A percentile compares a stretch with the other conserved stretches of the same genome.
phyloP scores from a whole-genome alignment of 768 basidiomycete genomes.

The Tulasnella sp. region DNA sequence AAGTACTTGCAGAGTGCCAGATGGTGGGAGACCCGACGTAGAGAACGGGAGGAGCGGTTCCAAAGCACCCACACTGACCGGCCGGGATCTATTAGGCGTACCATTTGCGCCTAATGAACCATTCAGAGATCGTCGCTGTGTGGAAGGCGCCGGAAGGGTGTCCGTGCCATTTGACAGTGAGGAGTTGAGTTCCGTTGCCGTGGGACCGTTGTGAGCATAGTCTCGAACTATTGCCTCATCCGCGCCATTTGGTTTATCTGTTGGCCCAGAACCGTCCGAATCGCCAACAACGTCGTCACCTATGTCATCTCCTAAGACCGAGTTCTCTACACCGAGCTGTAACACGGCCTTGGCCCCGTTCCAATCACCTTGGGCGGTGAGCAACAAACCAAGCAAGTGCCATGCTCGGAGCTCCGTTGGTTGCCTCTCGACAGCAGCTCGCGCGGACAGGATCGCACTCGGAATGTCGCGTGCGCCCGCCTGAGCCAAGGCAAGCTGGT shows the following conservation, averaged over 20 bases:
- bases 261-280: neutral
- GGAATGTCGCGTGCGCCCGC: slow-evolving; percentile 57
- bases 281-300: neutral
- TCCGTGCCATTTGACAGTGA: no score
- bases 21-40: slow-evolving; percentile 31
- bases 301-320: slow-evolving; percentile 28
- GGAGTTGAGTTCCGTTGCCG: no score
- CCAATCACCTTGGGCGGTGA: slow-evolving; percentile 76
- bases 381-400: slow-evolving; percentile 79
- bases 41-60: slow-evolving; percentile 26
- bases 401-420: slow-evolving; percentile 57
- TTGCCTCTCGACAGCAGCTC: slow-evolving; percentile 61
- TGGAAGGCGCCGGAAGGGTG: no score
- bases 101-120: neutral
- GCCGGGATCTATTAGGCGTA: neutral
- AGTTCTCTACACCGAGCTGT: slow-evolving; percentile 63
- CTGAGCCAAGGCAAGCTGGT: slow-evolving; percentile 72
- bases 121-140: neutral
- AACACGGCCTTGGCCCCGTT: slow-evolving; percentile 61
- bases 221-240: neutral
- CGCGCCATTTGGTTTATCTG: neutral
- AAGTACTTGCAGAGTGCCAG: slow-evolving; percentile 36
- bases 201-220: slow-evolving; percentile 20
- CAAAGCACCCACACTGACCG: neutral
- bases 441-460: slow-evolving; percentile 56